These are phyloP conservation scores for Daedaleopsis nitida DNA, from an alignment of 768 basidiomycete species.

Conservation along the genomic window DNA sequence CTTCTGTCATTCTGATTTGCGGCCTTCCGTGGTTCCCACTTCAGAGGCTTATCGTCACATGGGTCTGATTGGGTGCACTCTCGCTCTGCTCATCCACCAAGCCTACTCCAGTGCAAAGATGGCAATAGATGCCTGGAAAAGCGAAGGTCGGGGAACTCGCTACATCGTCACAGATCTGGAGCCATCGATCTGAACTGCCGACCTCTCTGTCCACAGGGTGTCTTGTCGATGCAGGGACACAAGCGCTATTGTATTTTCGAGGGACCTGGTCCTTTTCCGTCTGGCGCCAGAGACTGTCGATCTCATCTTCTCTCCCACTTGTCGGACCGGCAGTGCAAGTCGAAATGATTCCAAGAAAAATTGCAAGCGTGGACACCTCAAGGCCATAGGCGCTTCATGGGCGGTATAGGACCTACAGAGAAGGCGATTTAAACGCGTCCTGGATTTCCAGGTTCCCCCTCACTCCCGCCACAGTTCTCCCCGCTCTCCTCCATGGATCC, in stretches of 20 bases:
- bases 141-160: not conserved
- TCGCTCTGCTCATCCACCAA: too few species aligned
- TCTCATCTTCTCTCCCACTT: constrained; percentile 10
- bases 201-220: not conserved
- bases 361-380: constrained; percentile 7
- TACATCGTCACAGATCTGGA: not conserved
- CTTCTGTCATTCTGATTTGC: not conserved
- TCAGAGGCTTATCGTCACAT: not conserved
- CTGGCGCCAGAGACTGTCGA: not conserved
- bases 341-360: not conserved
- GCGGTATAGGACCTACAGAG: constrained; percentile 13
- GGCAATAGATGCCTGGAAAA: not conserved
- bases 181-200: not conserved
- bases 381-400: constrained; percentile 13
- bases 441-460: not conserved
- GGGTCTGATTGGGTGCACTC: too few species aligned
- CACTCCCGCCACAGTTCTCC: not conserved
- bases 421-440: constrained; percentile 5
- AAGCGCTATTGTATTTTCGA: constrained; percentile 10
- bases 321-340: constrained; percentile 7
- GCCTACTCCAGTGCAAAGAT: not conserved
- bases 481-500: not conserved
- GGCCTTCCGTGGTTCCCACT: not conserved
- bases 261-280: constrained; percentile 1
- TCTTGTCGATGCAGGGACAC: constrained; percentile 3